Conservation (phyloP, 176 grass and related monocot species). For the Ampelocalamus luodianensis region DNA sequence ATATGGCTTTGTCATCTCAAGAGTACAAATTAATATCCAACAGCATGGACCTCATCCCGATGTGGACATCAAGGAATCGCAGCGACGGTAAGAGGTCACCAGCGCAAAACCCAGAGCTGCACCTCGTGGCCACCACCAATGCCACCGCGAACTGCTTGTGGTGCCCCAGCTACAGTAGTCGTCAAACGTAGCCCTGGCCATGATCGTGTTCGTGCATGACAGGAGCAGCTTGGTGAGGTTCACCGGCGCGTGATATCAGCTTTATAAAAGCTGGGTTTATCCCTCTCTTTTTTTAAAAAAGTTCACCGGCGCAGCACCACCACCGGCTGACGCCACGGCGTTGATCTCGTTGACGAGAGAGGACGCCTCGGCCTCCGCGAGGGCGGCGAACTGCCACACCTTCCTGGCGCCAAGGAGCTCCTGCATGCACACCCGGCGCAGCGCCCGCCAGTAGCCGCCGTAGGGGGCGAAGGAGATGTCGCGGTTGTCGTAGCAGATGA, state of each 20-base stretch:
- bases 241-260: too few relatives aligned
- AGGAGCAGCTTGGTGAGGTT: constrained; percentile 15
- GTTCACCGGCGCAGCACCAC: background rate
- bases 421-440: constrained; percentile 32
- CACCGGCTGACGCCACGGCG: background rate
- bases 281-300: too few relatives aligned
- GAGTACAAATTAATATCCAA: too few relatives aligned
- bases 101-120: background rate
- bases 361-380: constrained; percentile 21
- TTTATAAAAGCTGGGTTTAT: too few relatives aligned
- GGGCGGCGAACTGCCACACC: constrained; percentile 14
- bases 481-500: constrained; percentile 3
- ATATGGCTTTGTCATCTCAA: too few relatives aligned
- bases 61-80: constrained; percentile 1
- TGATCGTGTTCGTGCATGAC: background rate
- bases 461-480: constrained; percentile 41
- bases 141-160: background rate
- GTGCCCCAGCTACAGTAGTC: background rate
- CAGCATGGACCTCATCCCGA: background rate
- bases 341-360: background rate
- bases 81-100: too few relatives aligned
- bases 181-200: background rate
- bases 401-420: constrained; percentile 37
- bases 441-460: constrained; percentile 33
- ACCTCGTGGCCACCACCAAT: background rate